Evolutionary conservation across 805 yeast genomes (phyloP).

Genomic region (Spathaspora sp.): DNA sequence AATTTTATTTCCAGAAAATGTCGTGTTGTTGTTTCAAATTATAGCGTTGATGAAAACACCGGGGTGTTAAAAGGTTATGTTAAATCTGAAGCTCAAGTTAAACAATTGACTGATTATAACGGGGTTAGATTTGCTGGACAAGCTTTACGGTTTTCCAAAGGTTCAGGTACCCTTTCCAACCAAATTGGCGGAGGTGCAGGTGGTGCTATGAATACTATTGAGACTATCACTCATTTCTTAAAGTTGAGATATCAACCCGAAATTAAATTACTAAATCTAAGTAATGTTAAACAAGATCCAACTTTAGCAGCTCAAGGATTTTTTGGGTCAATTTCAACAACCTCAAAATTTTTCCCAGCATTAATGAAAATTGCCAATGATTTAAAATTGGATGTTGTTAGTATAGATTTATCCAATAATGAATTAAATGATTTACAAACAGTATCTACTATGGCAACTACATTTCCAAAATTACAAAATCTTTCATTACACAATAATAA

Average conservation of each 20-base stretch:
- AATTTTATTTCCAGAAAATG: slow-evolving; percentile 69
- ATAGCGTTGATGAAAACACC: slow-evolving; percentile 44
- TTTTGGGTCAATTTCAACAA: slow-evolving; percentile 55
- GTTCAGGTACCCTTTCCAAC: slow-evolving; percentile 13
- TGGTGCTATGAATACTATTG: slow-evolving; percentile 45
- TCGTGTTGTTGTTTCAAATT: slow-evolving; percentile 50
- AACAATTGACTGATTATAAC: slow-evolving; percentile 53
- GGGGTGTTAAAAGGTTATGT: slow-evolving; percentile 62
- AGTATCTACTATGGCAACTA: slow-evolving; percentile 61
- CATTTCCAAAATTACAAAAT: slow-evolving; percentile 75
- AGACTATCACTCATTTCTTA: slow-evolving; percentile 58
- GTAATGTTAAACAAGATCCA: slow-evolving; percentile 62
- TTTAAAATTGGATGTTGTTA: slow-evolving; percentile 54
- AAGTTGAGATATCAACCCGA: slow-evolving; percentile 63
- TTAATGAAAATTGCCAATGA: slow-evolving; percentile 74
- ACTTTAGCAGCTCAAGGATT: slow-evolving; percentile 58
- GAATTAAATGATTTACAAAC: slow-evolving; percentile 56
- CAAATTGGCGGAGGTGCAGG: slow-evolving; percentile 8
- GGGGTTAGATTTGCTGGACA: slow-evolving; percentile 85
- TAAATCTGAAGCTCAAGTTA: slow-evolving; percentile 50
- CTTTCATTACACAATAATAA: slow-evolving; percentile 77
- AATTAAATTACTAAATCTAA: slow-evolving; percentile 64
- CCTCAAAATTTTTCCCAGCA: slow-evolving; percentile 86
- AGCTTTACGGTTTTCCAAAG: slow-evolving; percentile 50
- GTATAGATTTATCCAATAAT: slow-evolving; percentile 64